Conservation (phyloP, 2,329 filamentous ascomycete genomes). For the Calonectria pauciramosa region DNA sequence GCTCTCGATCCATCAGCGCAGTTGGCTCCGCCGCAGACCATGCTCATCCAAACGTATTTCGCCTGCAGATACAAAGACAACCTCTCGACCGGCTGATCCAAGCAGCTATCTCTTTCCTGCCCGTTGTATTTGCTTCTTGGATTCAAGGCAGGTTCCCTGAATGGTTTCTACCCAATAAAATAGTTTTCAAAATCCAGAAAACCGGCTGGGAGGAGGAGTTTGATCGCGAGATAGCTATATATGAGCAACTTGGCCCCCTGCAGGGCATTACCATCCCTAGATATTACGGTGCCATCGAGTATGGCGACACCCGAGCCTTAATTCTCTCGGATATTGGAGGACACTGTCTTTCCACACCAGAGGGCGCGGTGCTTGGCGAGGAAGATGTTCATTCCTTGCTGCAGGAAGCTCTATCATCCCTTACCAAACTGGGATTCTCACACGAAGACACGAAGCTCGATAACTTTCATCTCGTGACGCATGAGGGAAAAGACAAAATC, state of each 20-base stretch:
- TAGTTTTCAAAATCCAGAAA: constrained; percentile 40
- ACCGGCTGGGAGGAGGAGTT: constrained; percentile 46
- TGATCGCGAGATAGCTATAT: constrained; percentile 39
- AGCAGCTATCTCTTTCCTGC: background rate
- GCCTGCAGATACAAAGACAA: background rate
- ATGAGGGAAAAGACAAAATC: constrained; percentile 29
- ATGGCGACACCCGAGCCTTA: constrained; percentile 36
- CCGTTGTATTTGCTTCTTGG: background rate
- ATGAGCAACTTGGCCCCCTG: constrained; percentile 36
- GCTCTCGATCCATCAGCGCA: background rate
- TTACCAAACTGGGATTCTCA: constrained; percentile 30
- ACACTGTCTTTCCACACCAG: constrained; percentile 31
- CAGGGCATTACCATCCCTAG: constrained; percentile 42
- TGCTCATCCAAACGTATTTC: background rate
- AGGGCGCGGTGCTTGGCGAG: constrained; percentile 35
- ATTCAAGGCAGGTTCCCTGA: constrained; percentile 1
- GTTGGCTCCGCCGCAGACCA: background rate
- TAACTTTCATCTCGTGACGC: constrained; percentile 36
- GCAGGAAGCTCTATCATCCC: constrained; percentile 14
- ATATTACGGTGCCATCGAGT: constrained; percentile 21
- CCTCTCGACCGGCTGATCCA: background rate
- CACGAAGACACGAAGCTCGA: constrained; percentile 42
- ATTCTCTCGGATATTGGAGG: constrained; percentile 45
- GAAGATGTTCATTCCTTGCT: constrained; percentile 17
- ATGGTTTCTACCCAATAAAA: constrained; percentile 30